These are phyloP conservation scores for Debaryomyces subglobosus DNA, from an alignment of 1,139 yeast genomes.

Conservation along the genomic window DNA sequence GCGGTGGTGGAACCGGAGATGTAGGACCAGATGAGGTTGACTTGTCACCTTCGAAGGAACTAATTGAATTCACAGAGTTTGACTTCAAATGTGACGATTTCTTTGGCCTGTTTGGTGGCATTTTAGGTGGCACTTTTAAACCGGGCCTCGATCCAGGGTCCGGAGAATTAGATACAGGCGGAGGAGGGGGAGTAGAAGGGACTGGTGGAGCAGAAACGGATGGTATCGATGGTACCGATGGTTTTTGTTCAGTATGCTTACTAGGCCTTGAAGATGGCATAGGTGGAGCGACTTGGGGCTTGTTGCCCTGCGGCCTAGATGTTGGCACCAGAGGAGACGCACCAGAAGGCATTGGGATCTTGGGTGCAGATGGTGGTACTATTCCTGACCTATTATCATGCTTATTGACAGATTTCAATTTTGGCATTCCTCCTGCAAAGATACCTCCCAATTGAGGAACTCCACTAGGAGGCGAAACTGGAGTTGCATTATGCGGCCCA, in stretches of 20 bases:
- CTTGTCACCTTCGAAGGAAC: constrained; percentile 13
- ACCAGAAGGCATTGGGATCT: constrained; percentile 26
- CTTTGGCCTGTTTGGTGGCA: constrained; percentile 35
- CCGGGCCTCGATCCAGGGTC: constrained; percentile 20
- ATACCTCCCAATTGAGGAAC: constrained; percentile 74
- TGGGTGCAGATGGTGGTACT: constrained; percentile 44
- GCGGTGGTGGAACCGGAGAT: constrained; percentile 7
- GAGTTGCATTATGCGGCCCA: constrained; percentile 14
- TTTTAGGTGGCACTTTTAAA: constrained; percentile 29
- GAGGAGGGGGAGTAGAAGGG: constrained; percentile 23
- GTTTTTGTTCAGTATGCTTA: too few relatives aligned
- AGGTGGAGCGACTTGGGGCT: constrained; percentile 6
- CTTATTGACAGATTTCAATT: constrained; percentile 56
- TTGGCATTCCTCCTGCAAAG: constrained; percentile 87
- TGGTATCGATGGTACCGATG: too few relatives aligned
- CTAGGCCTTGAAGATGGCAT: constrained; percentile 11
- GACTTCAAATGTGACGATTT: constrained; percentile 36
- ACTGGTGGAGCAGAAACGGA: constrained; percentile 14
- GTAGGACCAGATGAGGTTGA: constrained; percentile 17
- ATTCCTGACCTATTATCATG: constrained; percentile 47
- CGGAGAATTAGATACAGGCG: constrained; percentile 16
- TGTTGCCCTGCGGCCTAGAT: neutral
- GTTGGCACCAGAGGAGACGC: neutral
- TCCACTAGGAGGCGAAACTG: constrained; percentile 28
- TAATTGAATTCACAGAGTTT: constrained; percentile 22